Evolutionary conservation across 2,329 filamentous ascomycete species (phyloP).

Genomic region (Hypocreales sp.): DNA sequence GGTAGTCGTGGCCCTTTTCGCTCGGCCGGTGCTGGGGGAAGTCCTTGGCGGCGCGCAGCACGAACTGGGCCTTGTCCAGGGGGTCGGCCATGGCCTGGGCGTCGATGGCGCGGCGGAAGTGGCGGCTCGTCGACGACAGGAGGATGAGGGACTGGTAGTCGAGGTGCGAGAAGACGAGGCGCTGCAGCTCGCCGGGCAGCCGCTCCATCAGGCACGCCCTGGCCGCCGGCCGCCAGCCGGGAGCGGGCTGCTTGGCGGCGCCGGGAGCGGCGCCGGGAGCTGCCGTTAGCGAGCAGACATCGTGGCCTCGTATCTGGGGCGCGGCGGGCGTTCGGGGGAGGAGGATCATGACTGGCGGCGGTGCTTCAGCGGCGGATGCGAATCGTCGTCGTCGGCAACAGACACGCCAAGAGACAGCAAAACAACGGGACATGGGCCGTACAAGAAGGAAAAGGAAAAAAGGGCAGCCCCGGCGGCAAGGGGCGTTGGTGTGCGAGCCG

Average conservation of each 20-base stretch:
- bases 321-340: slow-evolving; percentile 9
- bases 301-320: slow-evolving; percentile 6
- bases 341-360: slow-evolving; percentile 12
- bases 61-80: slow-evolving; percentile 21
- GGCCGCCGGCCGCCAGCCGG: neutral
- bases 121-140: slow-evolving; percentile 19
- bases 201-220: slow-evolving; percentile 15
- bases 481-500: slow-evolving; percentile 5
- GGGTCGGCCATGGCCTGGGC: slow-evolving; percentile 18
- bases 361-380: neutral
- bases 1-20: slow-evolving; percentile 19
- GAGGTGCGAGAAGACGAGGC: slow-evolving; percentile 17
- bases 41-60: slow-evolving; percentile 24
- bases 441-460: too few species aligned
- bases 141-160: slow-evolving; percentile 25
- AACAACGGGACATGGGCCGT: neutral
- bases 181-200: slow-evolving; percentile 17
- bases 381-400: neutral
- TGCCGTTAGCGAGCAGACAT: neutral
- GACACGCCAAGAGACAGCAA: too few species aligned
- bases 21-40: slow-evolving; percentile 23
- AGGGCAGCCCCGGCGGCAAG: slow-evolving; percentile 4
- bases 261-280: neutral
- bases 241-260: neutral
- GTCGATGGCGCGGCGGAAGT: slow-evolving; percentile 17